phyloP scores from a whole-genome alignment of 163 green algal genomes.

The Chloromonas sp. region DNA sequence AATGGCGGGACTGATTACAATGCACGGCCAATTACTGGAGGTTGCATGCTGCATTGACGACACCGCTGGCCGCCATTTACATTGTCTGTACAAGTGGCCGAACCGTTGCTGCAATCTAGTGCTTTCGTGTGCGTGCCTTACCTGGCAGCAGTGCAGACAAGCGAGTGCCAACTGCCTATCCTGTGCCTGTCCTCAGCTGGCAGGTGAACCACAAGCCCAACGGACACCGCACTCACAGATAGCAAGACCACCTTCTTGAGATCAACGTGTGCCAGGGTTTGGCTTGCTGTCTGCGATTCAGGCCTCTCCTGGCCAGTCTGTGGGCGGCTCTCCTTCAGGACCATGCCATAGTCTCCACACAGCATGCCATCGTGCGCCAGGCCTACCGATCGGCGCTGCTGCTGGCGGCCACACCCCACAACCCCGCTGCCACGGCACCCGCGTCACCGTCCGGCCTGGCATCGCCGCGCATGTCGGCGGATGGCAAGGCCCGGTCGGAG shows the following conservation, averaged over 20 bases:
- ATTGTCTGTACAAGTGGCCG: too few species aligned
- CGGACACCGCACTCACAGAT: not conserved
- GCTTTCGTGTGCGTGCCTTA: not conserved
- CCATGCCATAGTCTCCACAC: not conserved
- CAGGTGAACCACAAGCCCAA: not conserved
- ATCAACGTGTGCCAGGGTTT: not conserved
- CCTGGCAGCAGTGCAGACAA: not conserved
- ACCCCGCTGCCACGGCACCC: not conserved
- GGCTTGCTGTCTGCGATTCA: not conserved
- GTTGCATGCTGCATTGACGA: too few species aligned
- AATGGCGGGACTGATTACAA: not conserved
- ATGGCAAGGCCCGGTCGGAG: not conserved
- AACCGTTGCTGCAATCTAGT: too few species aligned
- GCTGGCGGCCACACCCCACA: not conserved
- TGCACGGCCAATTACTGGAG: not conserved
- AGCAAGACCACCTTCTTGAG: not conserved
- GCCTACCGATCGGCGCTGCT: not conserved
- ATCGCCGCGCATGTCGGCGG: not conserved
- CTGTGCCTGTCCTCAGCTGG: not conserved
- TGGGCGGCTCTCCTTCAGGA: slow-evolving; percentile 2
- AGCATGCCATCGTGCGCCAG: not conserved
- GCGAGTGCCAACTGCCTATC: not conserved
- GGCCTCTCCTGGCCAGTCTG: not conserved
- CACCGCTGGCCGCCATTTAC: too few species aligned
- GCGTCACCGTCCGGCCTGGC: not conserved